Evolutionary conservation across 2,329 filamentous ascomycete genomes (phyloP).

Genomic region (Diaporthe citrichinensis): DNA sequence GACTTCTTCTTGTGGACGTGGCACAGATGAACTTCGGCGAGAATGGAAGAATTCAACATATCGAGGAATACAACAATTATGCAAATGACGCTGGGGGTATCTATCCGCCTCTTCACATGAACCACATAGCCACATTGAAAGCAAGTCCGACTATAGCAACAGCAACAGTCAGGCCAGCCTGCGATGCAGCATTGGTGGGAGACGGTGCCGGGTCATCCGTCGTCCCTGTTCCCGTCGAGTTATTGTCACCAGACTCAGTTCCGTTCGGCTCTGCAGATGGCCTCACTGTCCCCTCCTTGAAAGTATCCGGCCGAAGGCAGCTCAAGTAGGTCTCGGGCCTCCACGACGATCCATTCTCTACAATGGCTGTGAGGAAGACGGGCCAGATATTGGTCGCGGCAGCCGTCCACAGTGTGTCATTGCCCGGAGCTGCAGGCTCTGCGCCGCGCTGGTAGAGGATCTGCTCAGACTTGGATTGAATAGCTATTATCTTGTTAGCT

Average conservation of each 20-base stretch:
- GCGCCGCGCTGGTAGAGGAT: neutral
- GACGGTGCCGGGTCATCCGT: neutral
- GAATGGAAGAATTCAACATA: neutral
- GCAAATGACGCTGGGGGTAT: neutral
- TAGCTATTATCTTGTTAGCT: neutral
- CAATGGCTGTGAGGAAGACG: neutral
- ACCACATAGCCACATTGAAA: neutral
- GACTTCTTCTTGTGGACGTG: neutral
- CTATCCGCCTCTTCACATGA: neutral
- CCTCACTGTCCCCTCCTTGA: slow-evolving; percentile 9
- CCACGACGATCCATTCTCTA: neutral
- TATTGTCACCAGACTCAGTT: neutral
- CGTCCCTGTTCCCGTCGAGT: neutral
- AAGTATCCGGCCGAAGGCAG: neutral
- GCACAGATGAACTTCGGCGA: neutral
- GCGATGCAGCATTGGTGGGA: slow-evolving; percentile 8
- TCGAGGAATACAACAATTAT: neutral
- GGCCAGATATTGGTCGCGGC: slow-evolving; percentile 11
- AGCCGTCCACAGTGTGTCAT: neutral
- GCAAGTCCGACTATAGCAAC: neutral
- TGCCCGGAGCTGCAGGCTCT: neutral
- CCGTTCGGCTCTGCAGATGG: neutral
- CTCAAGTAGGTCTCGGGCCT: neutral
- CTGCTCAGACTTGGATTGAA: neutral
- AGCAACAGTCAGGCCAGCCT: neutral